Percentiles rank a stretch among this genome's conserved stretches.
Evolutionary conservation across 441 rosid species (phyloP).

Genomic region (Breynia disticha): DNA sequence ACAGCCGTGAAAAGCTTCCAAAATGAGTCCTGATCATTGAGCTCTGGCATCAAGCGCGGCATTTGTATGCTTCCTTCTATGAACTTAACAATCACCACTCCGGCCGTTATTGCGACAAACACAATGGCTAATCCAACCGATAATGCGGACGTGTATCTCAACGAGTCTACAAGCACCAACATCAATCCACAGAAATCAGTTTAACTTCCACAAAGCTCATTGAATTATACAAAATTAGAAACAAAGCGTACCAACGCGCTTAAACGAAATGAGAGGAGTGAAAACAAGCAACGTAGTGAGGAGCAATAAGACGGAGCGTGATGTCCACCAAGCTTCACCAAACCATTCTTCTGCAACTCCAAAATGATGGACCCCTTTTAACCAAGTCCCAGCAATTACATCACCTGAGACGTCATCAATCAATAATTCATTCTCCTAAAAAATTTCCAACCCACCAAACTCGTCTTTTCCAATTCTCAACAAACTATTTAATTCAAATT

Average conservation of each 20-base stretch:
- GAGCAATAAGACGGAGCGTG: conserved; percentile 35
- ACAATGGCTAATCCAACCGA: conserved; percentile 49
- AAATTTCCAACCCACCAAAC: too few species aligned
- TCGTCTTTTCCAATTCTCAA: too few species aligned
- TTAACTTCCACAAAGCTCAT: too few species aligned
- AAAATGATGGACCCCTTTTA: conserved; percentile 32
- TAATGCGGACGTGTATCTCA: conserved; percentile 56
- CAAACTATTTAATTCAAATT: too few species aligned
- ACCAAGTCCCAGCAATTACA: conserved; percentile 45
- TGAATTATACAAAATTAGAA: neutral
- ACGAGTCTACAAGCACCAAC: conserved; percentile 33
- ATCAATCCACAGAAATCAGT: neutral
- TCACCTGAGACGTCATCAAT: conserved; percentile 31
- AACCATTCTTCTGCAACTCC: conserved; percentile 54
- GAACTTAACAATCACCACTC: conserved; percentile 34
- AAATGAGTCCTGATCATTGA: conserved; percentile 41
- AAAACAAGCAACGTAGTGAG: conserved; percentile 43
- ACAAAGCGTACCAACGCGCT: conserved; percentile 39
- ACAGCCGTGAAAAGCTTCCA: conserved; percentile 58
- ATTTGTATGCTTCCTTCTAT: conserved; percentile 32
- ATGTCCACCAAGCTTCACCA: conserved; percentile 46
- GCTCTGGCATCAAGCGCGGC: conserved; percentile 44
- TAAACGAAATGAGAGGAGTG: conserved; percentile 47
- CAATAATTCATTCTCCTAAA: too few species aligned
- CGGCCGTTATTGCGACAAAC: conserved; percentile 52